These are phyloP conservation scores for Pleurotus eryngii DNA, from an alignment of 768 basidiomycete genomes.

Conservation along the genomic window DNA sequence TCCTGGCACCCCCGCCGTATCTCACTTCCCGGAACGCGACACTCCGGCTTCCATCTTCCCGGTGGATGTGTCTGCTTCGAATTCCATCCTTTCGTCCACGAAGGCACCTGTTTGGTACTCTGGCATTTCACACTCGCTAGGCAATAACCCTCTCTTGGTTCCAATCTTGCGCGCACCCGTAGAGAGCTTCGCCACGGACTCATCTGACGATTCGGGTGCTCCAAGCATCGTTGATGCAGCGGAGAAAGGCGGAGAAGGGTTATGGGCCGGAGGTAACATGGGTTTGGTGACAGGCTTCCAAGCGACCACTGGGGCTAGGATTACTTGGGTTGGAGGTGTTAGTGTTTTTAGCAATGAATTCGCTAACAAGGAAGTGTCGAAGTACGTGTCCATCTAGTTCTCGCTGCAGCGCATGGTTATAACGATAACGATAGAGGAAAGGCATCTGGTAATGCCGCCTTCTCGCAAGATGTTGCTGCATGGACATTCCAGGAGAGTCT, in stretches of 20 bases:
- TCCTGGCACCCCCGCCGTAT: slow-evolving; percentile 77
- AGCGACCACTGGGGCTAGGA: slow-evolving; percentile 69
- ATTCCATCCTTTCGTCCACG: slow-evolving; percentile 44
- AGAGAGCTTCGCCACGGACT: slow-evolving; percentile 74
- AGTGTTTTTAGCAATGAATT: slow-evolving; percentile 79
- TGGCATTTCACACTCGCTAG: slow-evolving; percentile 62
- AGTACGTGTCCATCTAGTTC: slow-evolving; percentile 36
- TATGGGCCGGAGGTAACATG: slow-evolving; percentile 79
- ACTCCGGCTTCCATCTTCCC: slow-evolving; percentile 65
- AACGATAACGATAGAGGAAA: slow-evolving; percentile 39
- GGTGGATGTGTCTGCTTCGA: slow-evolving; percentile 43
- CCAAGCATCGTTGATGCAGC: slow-evolving; percentile 67
- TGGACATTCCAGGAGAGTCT: slow-evolving; percentile 92
- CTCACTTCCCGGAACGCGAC: slow-evolving; percentile 79
- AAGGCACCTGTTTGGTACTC: slow-evolving; percentile 72
- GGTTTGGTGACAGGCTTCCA: slow-evolving; percentile 89
- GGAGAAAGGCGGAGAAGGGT: slow-evolving; percentile 72
- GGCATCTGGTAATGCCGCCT: slow-evolving; percentile 71
- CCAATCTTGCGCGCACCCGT: slow-evolving; percentile 78
- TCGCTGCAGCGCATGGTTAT: not conserved
- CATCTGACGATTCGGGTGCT: slow-evolving; percentile 55
- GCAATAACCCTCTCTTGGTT: slow-evolving; percentile 73
- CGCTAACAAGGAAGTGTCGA: slow-evolving; percentile 56
- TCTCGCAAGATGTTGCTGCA: slow-evolving; percentile 69
- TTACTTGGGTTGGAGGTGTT: slow-evolving; percentile 78